A percentile compares a stretch with the other conserved stretches of the same genome.
Evolutionary conservation across 2,329 filamentous ascomycete genomes (phyloP).

Genomic region (Plenodomus tracheiphilus): DNA sequence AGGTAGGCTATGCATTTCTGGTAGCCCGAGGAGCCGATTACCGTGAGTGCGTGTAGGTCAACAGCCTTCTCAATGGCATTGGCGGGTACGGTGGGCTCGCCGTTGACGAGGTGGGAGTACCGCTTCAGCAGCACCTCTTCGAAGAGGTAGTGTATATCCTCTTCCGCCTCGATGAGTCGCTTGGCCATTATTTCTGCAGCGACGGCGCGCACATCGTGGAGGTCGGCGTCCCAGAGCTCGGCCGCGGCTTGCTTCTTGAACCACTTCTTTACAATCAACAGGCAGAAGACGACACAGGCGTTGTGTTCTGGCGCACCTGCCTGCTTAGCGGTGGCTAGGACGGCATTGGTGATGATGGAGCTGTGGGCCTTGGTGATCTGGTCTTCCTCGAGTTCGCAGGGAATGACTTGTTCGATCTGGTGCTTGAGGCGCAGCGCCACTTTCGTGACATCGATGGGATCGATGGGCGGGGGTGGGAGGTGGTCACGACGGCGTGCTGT

Average conservation of each 20-base stretch:
- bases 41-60: conserved; percentile 82
- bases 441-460: conserved; percentile 81
- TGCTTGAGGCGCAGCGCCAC: conserved; percentile 87
- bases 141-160: conserved; percentile 76
- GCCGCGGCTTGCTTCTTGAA: conserved; percentile 77
- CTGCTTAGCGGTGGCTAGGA: conserved; percentile 77
- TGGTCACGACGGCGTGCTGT: conserved; percentile 60
- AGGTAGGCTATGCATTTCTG: conserved; percentile 93
- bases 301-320: conserved; percentile 76
- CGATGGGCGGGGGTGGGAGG: conserved; percentile 66
- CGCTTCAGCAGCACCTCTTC: conserved; percentile 82
- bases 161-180: conserved; percentile 81
- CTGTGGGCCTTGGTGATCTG: conserved; percentile 80
- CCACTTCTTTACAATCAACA: conserved; percentile 74
- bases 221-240: conserved; percentile 90
- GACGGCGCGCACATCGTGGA: conserved; percentile 75
- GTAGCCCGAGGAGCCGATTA: conserved; percentile 92
- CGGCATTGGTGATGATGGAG: conserved; percentile 77
- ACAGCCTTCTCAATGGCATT: conserved; percentile 95
- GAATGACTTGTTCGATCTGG: conserved; percentile 84
- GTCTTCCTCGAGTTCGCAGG: conserved; percentile 82
- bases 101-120: conserved; percentile 78
- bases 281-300: conserved; percentile 80
- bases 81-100: conserved; percentile 70
- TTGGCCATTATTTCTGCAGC: conserved; percentile 95